These are phyloP conservation scores for Toxicodendron radicans DNA, from an alignment of 345 rosid species.

Conservation along the genomic window DNA sequence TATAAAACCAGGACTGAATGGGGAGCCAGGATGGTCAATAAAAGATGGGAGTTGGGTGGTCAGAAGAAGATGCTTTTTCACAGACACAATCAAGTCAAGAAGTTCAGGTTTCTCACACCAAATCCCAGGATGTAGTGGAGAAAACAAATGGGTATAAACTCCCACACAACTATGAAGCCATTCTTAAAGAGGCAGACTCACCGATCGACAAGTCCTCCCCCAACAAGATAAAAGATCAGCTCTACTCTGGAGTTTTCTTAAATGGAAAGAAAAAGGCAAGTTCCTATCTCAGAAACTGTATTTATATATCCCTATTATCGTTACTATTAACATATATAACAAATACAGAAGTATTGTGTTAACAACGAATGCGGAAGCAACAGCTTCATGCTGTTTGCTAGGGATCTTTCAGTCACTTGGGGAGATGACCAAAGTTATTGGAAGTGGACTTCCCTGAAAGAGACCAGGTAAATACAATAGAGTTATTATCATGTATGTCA, in stretches of 20 bases:
- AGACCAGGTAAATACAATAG: conserved; percentile 32
- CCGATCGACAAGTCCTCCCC: conserved; percentile 29
- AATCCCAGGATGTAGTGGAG: not conserved
- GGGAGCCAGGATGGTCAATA: not conserved
- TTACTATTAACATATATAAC: not conserved
- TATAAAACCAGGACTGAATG: not conserved
- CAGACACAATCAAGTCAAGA: conserved; percentile 16
- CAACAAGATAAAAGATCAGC: conserved; percentile 34
- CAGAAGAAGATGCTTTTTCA: conserved; percentile 21
- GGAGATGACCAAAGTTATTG: conserved; percentile 48
- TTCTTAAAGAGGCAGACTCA: conserved; percentile 46
- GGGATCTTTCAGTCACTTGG: conserved; percentile 61
- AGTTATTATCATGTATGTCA: too few species aligned
- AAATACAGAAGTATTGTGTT: conserved; percentile 48
- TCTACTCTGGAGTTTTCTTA: conserved; percentile 45
- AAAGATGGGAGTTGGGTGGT: conserved; percentile 29
- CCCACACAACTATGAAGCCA: conserved; percentile 49
- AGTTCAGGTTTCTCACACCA: not conserved
- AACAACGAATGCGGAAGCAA: conserved; percentile 47
- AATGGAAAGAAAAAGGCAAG: conserved; percentile 44
- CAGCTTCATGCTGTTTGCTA: conserved; percentile 64
- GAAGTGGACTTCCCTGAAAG: conserved; percentile 47
- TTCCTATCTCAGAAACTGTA: not conserved
- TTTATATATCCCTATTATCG: not conserved
- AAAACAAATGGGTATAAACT: conserved; percentile 15